A percentile compares a stretch with the other conserved stretches of the same genome.
These are phyloP conservation scores for Aspergillus affinis DNA, from an alignment of 495 filamentous ascomycete species.

Conservation along the genomic window DNA sequence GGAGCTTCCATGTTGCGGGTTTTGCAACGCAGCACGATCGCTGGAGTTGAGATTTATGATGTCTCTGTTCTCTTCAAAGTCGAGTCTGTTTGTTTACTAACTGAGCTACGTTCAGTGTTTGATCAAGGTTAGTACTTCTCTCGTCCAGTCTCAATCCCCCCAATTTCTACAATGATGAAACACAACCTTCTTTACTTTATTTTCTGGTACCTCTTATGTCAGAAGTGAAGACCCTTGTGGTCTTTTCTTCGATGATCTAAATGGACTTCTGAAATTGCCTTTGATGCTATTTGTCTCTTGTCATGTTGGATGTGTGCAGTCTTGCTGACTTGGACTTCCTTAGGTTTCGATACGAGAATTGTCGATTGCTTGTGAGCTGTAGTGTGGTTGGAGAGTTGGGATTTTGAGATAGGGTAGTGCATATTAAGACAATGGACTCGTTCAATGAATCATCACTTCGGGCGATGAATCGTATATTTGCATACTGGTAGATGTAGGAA, in stretches of 20 bases:
- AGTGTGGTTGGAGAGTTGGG: neutral
- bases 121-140: conserved; percentile 32
- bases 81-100: neutral
- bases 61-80: neutral
- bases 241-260: conserved; percentile 56
- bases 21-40: neutral
- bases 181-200: conserved; percentile 39
- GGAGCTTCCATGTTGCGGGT: neutral
- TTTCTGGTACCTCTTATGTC: conserved; percentile 70
- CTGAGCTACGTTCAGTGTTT: neutral
- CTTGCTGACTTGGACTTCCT: conserved; percentile 13
- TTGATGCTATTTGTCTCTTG: conserved; percentile 16
- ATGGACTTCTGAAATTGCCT: conserved; percentile 56
- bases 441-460: too few relatives aligned
- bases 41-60: conserved; percentile 5
- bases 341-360: neutral
- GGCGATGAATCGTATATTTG: neutral
- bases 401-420: neutral
- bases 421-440: neutral
- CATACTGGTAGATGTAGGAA: neutral
- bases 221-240: conserved; percentile 43
- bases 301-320: conserved; percentile 13
- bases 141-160: neutral
- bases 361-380: neutral
- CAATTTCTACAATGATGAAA: conserved; percentile 45